Base-by-base conservation (phyloP, 2,329 filamentous ascomycete species). In the Pestalotiopsis fici region DNA sequence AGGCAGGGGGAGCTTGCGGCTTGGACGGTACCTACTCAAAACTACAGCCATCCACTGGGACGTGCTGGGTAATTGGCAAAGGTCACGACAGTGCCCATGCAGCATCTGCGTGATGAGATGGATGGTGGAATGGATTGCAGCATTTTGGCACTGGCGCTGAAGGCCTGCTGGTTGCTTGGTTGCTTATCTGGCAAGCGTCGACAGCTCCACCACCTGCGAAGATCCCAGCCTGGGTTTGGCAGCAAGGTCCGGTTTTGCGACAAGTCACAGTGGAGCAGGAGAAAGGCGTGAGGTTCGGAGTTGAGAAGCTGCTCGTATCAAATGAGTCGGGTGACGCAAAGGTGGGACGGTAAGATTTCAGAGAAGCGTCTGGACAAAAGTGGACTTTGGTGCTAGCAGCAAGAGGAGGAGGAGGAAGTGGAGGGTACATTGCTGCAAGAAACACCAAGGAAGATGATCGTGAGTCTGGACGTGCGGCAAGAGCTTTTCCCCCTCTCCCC, bases 301-400 rank as follows among this genome's bases (percentile, higher is more conserved):
- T 43, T 64, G 31, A 54, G 39, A 55, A 47, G 47, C 5, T 56
- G 47, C 27, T 64, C 39, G 39, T 54, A 64, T 54, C 31, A 64
- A 37, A 28, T 55, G 47, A n/a, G 18, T 64, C 18, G 21, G n/a
- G 50, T 55, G 61, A 55, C 61, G 61, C 47, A 55, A 25, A 55
- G 47, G 61, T 56, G 61, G 61, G 61, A 64, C 61, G 50, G 61
- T 64, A 56, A 64, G 61, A 64, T 64, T 64, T 55, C 31, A 37
- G 25, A 64, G 61, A 64, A 55, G 61, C 47, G 25, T 54, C 43
- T 43, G 25, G 47, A 64, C 43, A 31, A 35, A 27, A 37, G 39
- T 54, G 61, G 43, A 55, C 61, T 28, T 60, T 63, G 37, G n/a
- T 18, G n/a, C 18, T 43, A 43, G 18, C 39, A n/a, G n/a, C n/a